Conservation (phyloP, 1,139 yeast species). For the Zygotorulaspora mrakii region DNA sequence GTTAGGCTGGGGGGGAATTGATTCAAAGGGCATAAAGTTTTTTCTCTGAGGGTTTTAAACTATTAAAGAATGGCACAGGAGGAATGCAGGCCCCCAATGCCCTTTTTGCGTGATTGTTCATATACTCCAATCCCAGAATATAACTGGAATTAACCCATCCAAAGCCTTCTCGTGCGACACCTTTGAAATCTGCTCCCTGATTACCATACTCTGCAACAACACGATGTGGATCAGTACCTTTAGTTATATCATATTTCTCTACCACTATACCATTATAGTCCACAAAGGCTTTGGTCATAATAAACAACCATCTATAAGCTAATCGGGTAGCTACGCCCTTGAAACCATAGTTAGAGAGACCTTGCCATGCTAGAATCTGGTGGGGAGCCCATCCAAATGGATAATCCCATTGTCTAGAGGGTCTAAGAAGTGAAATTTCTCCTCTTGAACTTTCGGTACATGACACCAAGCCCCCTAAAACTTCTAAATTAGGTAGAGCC, state of each 20-base stretch:
- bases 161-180: slow-evolving; percentile 93
- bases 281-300: slow-evolving; percentile 90
- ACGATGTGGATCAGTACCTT: slow-evolving; percentile 78
- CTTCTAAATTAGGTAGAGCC: slow-evolving; percentile 72
- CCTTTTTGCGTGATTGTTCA: slow-evolving; percentile 66
- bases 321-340: slow-evolving; percentile 63
- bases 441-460: slow-evolving; percentile 82
- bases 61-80: slow-evolving; percentile 63
- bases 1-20: too few relatives aligned
- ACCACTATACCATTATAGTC: slow-evolving; percentile 95
- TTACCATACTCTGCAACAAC: slow-evolving; percentile 97
- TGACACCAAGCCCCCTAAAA: slow-evolving; percentile 83
- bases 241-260: slow-evolving; percentile 89
- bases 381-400: slow-evolving; percentile 99
- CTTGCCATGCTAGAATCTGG: slow-evolving; percentile 92
- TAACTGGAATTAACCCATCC: slow-evolving; percentile 96
- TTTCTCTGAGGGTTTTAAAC: slow-evolving; percentile 47
- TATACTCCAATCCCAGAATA: slow-evolving; percentile 65
- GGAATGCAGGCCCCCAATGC: slow-evolving; percentile 82
- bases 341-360: slow-evolving; percentile 71
- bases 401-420: slow-evolving; percentile 95
- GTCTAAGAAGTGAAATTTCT: slow-evolving; percentile 60
- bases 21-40: slow-evolving; percentile 38
- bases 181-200: slow-evolving; percentile 89
- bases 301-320: slow-evolving; percentile 80